Evolutionary conservation across 345 rosid species (phyloP).

Genomic region (Eucalyptus pauciflora): DNA sequence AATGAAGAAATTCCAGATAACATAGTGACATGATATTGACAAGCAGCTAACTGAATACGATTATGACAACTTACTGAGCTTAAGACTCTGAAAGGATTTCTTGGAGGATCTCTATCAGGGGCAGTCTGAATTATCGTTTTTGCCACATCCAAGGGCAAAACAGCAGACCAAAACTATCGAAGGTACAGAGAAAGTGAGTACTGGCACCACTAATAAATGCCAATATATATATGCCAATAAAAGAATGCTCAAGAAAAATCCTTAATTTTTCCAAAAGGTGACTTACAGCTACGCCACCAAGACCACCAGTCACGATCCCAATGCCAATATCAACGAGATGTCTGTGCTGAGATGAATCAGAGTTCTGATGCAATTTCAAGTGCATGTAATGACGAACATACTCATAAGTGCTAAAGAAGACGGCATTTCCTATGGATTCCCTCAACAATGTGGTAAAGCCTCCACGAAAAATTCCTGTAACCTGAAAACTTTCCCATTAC

Average conservation of each 20-base stretch:
- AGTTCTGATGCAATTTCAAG: conserved; percentile 26
- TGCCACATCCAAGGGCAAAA: conserved; percentile 82
- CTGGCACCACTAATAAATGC: background rate
- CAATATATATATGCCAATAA: background rate
- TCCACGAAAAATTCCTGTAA: conserved; percentile 80
- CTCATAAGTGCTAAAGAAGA: conserved; percentile 76
- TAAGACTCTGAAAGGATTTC: conserved; percentile 67
- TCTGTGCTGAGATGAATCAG: conserved; percentile 22
- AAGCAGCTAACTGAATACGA: background rate
- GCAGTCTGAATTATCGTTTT: conserved; percentile 89
- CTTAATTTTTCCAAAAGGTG: background rate
- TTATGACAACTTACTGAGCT: conserved; percentile 32
- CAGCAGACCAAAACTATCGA: conserved; percentile 67
- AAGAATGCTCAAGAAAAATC: background rate
- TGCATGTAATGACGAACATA: conserved; percentile 62
- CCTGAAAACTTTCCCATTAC: conserved; percentile 51
- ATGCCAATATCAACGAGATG: conserved; percentile 72
- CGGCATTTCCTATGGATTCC: conserved; percentile 75
- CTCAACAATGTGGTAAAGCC: conserved; percentile 73
- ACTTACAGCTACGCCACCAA: conserved; percentile 93
- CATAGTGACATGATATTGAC: background rate
- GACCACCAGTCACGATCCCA: conserved; percentile 78
- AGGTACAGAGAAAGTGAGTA: background rate
- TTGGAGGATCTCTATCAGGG: conserved; percentile 37
- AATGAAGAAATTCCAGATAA: background rate